phyloP scores from a whole-genome alignment of 2,329 filamentous ascomycete species.

The Penicillium freii region DNA sequence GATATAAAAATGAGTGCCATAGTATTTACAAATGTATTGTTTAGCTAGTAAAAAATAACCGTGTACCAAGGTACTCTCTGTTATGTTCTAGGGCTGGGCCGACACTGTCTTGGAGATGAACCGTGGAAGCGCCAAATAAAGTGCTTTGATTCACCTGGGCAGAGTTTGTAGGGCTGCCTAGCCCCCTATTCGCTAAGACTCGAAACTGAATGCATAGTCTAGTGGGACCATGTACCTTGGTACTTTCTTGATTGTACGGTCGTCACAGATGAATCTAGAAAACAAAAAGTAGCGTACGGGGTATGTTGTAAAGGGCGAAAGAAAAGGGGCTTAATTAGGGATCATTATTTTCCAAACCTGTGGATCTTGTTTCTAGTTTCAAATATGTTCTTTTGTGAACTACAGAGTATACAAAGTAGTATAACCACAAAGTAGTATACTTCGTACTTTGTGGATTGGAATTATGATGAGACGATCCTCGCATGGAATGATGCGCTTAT shows the following conservation, averaged over 20 bases:
- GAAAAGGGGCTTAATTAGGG: constrained; percentile 23
- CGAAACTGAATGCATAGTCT: constrained; percentile 12
- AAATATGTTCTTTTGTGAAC: not conserved
- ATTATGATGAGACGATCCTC: not conserved
- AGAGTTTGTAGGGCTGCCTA: constrained; percentile 15
- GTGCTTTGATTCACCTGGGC: constrained; percentile 1
- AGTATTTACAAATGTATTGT: not conserved
- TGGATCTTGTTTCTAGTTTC: not conserved
- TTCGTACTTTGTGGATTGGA: not conserved
- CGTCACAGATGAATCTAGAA: constrained; percentile 6
- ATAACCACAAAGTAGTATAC: not conserved
- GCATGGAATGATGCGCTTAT: constrained; percentile 5
- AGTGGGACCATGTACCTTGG: constrained; percentile 10
- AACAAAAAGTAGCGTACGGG: not conserved
- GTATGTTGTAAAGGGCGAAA: not conserved
- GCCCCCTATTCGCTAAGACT: constrained; percentile 25
- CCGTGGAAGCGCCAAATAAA: constrained; percentile 3
- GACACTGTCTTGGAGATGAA: not conserved
- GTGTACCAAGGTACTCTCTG: not conserved
- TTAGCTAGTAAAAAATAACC: not conserved
- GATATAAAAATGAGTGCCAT: too few species aligned
- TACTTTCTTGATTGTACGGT: not conserved
- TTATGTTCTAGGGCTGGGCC: not conserved
- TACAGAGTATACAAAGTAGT: not conserved
- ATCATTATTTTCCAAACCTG: constrained; percentile 5